A percentile compares a stretch with the other conserved stretches of the same genome.
phyloP scores from a whole-genome alignment of 2,329 filamentous ascomycete genomes.

The Blastomyces percursus region DNA sequence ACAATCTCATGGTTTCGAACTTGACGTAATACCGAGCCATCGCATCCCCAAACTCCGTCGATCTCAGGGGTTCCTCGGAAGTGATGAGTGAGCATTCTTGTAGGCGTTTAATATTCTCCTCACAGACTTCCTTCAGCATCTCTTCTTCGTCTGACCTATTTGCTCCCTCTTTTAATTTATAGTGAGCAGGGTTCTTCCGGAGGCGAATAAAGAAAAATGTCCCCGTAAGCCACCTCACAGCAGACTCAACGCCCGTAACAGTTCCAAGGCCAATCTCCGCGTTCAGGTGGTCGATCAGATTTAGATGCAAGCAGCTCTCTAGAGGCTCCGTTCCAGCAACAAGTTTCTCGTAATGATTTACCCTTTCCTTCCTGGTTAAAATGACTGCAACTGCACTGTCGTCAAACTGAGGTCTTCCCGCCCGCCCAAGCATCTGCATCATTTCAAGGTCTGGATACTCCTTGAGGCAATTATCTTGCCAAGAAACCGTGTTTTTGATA shows the following conservation, averaged over 20 bases:
- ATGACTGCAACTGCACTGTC: constrained; percentile 65
- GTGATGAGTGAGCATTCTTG: constrained; percentile 50
- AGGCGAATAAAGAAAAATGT: constrained; percentile 72
- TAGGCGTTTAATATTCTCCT: constrained; percentile 55
- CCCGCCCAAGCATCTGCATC: constrained; percentile 84
- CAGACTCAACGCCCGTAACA: constrained; percentile 52
- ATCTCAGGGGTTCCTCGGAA: constrained; percentile 40
- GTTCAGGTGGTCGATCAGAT: constrained; percentile 73
- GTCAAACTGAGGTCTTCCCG: constrained; percentile 75
- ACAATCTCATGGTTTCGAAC: constrained; percentile 65
- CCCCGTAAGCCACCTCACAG: constrained; percentile 61
- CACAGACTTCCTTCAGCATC: constrained; percentile 59
- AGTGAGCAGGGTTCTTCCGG: constrained; percentile 58
- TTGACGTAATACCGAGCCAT: constrained; percentile 77
- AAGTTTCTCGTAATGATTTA: constrained; percentile 58
- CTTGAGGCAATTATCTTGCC: constrained; percentile 48
- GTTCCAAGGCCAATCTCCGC: constrained; percentile 71
- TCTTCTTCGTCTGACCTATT: constrained; percentile 47
- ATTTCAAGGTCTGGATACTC: constrained; percentile 75
- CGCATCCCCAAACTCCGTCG: constrained; percentile 62
- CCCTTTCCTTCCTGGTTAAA: constrained; percentile 58
- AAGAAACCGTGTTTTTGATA: constrained; percentile 66
- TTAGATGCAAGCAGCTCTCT: constrained; percentile 68
- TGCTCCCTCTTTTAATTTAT: constrained; percentile 50
- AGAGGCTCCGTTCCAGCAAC: constrained; percentile 61